phyloP scores from a whole-genome alignment of 495 filamentous ascomycete species.

The Xylaria flabelliformis region DNA sequence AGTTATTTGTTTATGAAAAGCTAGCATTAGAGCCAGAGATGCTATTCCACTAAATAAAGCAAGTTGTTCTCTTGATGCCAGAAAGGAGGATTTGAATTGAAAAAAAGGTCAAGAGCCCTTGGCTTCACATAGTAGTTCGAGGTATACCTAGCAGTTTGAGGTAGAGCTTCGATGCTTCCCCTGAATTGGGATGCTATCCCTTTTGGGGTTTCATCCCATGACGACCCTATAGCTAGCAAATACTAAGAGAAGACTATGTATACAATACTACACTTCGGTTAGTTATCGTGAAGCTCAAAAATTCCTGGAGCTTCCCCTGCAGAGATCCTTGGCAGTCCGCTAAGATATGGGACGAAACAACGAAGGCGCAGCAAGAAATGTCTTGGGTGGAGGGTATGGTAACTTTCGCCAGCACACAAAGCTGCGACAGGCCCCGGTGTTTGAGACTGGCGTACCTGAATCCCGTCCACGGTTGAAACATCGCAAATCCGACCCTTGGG shows the following conservation, averaged over 20 bases:
- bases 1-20: constrained; percentile 1
- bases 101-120: not conserved
- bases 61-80: not conserved
- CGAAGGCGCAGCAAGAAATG: constrained; percentile 15
- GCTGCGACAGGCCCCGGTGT: constrained; percentile 15
- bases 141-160: not conserved
- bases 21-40: constrained; percentile 9
- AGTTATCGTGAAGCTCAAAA: constrained; percentile 20
- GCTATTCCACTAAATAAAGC: not conserved
- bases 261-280: not conserved
- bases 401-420: not conserved
- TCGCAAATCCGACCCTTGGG: not conserved
- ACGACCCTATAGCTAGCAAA: not conserved
- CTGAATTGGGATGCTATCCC: constrained; percentile 7
- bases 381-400: not conserved
- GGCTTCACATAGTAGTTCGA: not conserved
- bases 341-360: constrained; percentile 25
- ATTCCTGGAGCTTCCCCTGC: constrained; percentile 23
- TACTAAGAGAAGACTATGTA: not conserved
- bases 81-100: not conserved
- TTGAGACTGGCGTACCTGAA: constrained; percentile 13
- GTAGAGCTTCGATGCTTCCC: constrained; percentile 1
- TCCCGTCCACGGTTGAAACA: constrained; percentile 1
- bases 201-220: constrained; percentile 13
- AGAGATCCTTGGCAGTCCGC: constrained; percentile 8